Conservation (phyloP, 306 rosid species). For the Rosa persica region DNA sequence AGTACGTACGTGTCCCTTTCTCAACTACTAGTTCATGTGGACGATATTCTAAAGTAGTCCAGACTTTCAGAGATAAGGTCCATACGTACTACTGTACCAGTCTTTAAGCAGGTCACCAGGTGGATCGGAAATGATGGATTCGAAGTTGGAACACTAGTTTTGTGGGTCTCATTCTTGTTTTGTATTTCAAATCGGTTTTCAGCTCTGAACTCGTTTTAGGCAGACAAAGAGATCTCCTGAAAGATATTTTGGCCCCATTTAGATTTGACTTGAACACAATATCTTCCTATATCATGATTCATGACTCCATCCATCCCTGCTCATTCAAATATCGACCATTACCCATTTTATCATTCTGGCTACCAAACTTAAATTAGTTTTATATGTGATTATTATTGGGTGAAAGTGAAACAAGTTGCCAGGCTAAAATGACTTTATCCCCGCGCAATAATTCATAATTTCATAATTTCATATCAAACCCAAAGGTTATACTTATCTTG, state of each 20-base stretch:
- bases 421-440: conserved; percentile 48
- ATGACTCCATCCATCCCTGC: background rate
- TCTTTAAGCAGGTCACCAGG: background rate
- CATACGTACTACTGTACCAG: background rate
- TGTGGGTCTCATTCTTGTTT: conserved; percentile 28
- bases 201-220: conserved; percentile 27
- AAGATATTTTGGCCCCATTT: conserved; percentile 66
- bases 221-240: conserved; percentile 68
- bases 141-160: background rate
- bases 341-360: background rate
- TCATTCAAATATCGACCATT: background rate
- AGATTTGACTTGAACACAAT: conserved; percentile 20
- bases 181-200: conserved; percentile 11
- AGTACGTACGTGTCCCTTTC: background rate
- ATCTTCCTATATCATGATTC: background rate
- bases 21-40: background rate
- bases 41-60: background rate
- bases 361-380: conserved; percentile 18
- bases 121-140: background rate
- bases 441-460: conserved; percentile 38
- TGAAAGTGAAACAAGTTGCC: conserved; percentile 36
- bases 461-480: conserved; percentile 23
- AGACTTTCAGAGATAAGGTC: too few relatives aligned
- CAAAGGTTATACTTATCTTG: conserved; percentile 31
- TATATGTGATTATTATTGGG: conserved; percentile 40